Evolutionary conservation across 116 monocot genomes (phyloP).

Genomic region (Dioscorea cayenensis): DNA sequence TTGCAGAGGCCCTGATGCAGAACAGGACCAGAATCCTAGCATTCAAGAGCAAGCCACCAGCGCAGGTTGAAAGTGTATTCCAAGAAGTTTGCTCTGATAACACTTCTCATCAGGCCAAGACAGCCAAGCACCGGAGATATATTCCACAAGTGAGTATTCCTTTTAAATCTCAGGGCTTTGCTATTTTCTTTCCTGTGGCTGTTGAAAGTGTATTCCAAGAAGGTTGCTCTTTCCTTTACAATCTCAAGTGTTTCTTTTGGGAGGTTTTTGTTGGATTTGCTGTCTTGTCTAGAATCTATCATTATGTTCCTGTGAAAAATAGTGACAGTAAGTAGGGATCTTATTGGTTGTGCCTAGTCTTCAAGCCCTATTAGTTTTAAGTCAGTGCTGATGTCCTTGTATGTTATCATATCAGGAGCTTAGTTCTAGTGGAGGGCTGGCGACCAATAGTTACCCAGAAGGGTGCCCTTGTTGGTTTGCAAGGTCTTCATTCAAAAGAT

Average conservation of each 20-base stretch:
- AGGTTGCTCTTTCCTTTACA: too few species aligned
- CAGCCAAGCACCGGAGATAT: constrained; percentile 34
- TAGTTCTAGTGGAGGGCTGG: too few species aligned
- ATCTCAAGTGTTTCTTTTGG: not conserved
- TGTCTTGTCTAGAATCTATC: too few species aligned
- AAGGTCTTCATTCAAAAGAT: too few species aligned
- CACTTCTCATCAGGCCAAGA: constrained; percentile 22
- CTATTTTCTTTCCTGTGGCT: not conserved
- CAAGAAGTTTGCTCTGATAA: constrained; percentile 8
- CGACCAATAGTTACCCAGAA: too few species aligned
- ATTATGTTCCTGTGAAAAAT: too few species aligned
- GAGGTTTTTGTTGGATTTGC: too few species aligned
- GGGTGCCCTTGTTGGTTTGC: too few species aligned
- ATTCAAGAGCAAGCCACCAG: constrained; percentile 64
- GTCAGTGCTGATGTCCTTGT: too few species aligned
- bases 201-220: not conserved
- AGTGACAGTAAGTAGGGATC: not conserved
- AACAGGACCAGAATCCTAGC: constrained; percentile 64
- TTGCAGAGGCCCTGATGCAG: constrained; percentile 52
- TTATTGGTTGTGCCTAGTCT: too few species aligned
- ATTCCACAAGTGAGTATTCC: constrained; percentile 41
- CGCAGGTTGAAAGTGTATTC: constrained; percentile 6
- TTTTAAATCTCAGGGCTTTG: not conserved
- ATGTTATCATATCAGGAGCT: too few species aligned
- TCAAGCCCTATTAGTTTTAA: too few species aligned